phyloP scores from a whole-genome alignment of 2,329 filamentous ascomycete genomes.

The Canariomyces notabilis region DNA sequence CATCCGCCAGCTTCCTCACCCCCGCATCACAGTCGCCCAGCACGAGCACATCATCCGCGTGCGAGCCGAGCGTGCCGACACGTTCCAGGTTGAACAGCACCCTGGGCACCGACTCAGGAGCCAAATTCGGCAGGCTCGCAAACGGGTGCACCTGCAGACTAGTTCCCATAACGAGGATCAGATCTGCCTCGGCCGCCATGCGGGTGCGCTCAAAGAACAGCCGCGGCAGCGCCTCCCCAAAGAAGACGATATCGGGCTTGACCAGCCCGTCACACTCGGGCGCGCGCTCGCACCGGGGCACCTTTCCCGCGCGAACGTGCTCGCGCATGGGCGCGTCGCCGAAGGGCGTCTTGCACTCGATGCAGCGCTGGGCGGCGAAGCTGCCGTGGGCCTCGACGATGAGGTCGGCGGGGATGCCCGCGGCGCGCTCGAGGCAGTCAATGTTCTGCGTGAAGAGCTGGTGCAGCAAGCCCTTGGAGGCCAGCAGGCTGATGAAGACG shows the following conservation, averaged over 20 bases:
- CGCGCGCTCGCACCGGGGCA: conserved; percentile 60
- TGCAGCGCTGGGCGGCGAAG: conserved; percentile 86
- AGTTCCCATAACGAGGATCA: conserved; percentile 83
- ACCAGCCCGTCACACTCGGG: conserved; percentile 68
- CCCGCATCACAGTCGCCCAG: conserved; percentile 80
- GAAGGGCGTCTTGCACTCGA: conserved; percentile 73
- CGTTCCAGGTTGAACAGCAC: conserved; percentile 82
- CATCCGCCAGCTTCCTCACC: conserved; percentile 70
- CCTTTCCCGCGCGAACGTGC: conserved; percentile 59
- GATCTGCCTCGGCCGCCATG: conserved; percentile 41
- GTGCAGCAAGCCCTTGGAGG: conserved; percentile 70
- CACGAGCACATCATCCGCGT: conserved; percentile 77
- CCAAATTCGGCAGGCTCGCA: conserved; percentile 67
- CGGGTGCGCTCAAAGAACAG: conserved; percentile 57
- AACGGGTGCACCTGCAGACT: conserved; percentile 87
- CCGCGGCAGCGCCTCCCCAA: conserved; percentile 61
- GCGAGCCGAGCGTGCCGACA: conserved; percentile 72
- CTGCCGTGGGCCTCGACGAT: conserved; percentile 95
- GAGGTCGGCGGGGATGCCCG: conserved; percentile 73
- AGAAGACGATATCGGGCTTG: conserved; percentile 94
- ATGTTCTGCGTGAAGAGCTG: conserved; percentile 98
- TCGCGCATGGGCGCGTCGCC: conserved; percentile 69
- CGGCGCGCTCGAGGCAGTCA: conserved; percentile 84
- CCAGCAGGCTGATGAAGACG: conserved; percentile 77
- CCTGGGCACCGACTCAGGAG: conserved; percentile 59